phyloP scores from a whole-genome alignment of 345 rosid genomes.

The Eucalyptus caleyi region DNA sequence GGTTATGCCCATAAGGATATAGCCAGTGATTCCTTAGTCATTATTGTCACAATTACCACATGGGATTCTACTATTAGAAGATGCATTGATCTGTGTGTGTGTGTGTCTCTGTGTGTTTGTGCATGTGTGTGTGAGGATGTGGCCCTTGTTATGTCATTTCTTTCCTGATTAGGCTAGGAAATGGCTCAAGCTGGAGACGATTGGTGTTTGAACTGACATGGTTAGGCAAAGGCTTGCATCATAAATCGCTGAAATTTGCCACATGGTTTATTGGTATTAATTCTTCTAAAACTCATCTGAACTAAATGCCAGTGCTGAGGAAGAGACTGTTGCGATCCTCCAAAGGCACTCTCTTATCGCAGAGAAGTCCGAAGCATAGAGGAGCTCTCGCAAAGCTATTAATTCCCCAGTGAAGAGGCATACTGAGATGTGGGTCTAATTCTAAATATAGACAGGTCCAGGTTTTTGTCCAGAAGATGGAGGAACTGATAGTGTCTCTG shows the following conservation, averaged over 20 bases:
- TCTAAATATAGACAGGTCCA: neutral
- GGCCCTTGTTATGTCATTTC: neutral
- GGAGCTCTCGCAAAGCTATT: neutral
- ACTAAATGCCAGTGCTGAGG: conserved; percentile 41
- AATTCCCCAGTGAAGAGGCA: neutral
- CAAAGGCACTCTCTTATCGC: conserved; percentile 38
- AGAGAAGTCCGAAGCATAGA: neutral
- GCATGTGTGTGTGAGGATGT: neutral
- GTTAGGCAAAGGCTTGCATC: neutral
- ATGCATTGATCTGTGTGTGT: neutral
- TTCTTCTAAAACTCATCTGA: neutral
- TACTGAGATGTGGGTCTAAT: neutral
- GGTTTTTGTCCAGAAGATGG: neutral
- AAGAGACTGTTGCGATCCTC: conserved; percentile 48
- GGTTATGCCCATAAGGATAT: neutral
- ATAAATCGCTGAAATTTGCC: neutral
- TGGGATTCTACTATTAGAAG: neutral
- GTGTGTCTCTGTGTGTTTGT: rapidly evolving
- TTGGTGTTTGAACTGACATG: neutral
- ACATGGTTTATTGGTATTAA: neutral
- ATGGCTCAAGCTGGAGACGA: neutral
- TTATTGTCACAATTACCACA: neutral
- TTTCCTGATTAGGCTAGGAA: neutral
- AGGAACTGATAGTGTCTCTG: neutral
- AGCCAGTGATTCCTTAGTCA: neutral